Percentiles rank a stretch among this genome's conserved stretches.
Conservation (phyloP, 2,329 filamentous ascomycete species). For the Monosporascus sp. region DNA sequence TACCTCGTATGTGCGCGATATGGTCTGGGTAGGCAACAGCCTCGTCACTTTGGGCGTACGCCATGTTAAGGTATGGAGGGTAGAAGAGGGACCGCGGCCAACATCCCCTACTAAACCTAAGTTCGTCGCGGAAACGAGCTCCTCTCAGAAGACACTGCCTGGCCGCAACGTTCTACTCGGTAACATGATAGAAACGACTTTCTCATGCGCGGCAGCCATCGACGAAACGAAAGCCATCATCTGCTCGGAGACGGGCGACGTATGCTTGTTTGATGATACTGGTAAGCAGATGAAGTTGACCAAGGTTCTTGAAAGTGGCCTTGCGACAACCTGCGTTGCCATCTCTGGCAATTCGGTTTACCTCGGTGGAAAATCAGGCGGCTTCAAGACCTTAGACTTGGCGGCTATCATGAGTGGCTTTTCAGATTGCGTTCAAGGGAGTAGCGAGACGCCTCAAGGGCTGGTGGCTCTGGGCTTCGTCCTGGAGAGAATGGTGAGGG, state of each 20-base stretch:
- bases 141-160: slow-evolving; percentile 61
- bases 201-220: slow-evolving; percentile 70
- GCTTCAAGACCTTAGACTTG: slow-evolving; percentile 49
- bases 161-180: slow-evolving; percentile 88
- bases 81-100: slow-evolving; percentile 56
- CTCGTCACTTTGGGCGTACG: slow-evolving; percentile 84
- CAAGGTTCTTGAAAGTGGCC: slow-evolving; percentile 60
- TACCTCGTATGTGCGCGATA: slow-evolving; percentile 77
- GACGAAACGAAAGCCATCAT: slow-evolving; percentile 71
- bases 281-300: slow-evolving; percentile 65
- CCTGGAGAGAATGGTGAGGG: slow-evolving; percentile 61
- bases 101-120: slow-evolving; percentile 60
- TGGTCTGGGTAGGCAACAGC: slow-evolving; percentile 83
- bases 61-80: slow-evolving; percentile 89
- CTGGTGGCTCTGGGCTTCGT: slow-evolving; percentile 67
- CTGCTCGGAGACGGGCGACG: slow-evolving; percentile 79
- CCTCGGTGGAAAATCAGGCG: slow-evolving; percentile 62
- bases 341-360: slow-evolving; percentile 55
- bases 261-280: slow-evolving; percentile 82
- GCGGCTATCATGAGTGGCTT: slow-evolving; percentile 40
- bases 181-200: slow-evolving; percentile 73
- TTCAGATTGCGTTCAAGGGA: slow-evolving; percentile 33
- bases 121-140: slow-evolving; percentile 40
- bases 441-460: slow-evolving; percentile 33
- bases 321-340: slow-evolving; percentile 62